phyloP scores from a whole-genome alignment of 352 stramenopile species.

The Globisporangium orthogonon region DNA sequence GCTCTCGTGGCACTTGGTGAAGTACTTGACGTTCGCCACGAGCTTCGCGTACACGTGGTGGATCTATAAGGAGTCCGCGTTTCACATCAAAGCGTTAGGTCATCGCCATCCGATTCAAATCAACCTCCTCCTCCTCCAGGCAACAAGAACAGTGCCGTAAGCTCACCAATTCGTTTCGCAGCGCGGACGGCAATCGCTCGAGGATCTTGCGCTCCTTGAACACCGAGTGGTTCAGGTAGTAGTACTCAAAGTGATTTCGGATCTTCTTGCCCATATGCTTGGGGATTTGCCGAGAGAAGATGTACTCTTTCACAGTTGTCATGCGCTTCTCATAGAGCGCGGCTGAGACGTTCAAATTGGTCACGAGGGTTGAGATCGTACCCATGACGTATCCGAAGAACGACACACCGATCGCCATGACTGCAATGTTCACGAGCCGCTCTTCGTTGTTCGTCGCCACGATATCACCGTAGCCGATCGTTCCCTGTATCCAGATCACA shows the following conservation, averaged over 20 bases:
- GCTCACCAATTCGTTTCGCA: slow-evolving; percentile 77
- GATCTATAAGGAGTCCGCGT: slow-evolving; percentile 28
- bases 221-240: slow-evolving; percentile 78
- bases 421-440: slow-evolving; percentile 56
- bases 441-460: slow-evolving; percentile 64
- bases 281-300: slow-evolving; percentile 70
- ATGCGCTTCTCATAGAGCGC: slow-evolving; percentile 75
- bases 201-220: slow-evolving; percentile 76
- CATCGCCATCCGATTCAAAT: too few species aligned
- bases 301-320: slow-evolving; percentile 83
- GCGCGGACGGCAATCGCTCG: slow-evolving; percentile 49
- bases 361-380: slow-evolving; percentile 75
- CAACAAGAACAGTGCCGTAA: background rate
- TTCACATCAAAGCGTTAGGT: too few species aligned
- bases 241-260: slow-evolving; percentile 80
- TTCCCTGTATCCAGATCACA: slow-evolving; percentile 24
- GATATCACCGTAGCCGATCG: slow-evolving; percentile 80
- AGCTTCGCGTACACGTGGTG: slow-evolving; percentile 68
- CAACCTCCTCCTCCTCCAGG: background rate
- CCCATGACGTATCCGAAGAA: slow-evolving; percentile 87
- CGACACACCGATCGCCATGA: slow-evolving; percentile 79
- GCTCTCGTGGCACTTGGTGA: slow-evolving; percentile 67
- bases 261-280: slow-evolving; percentile 72
- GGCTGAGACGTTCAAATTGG: slow-evolving; percentile 69
- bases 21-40: slow-evolving; percentile 66